Evolutionary conservation across 768 basidiomycete genomes (phyloP).

Genomic region (Lentinula lateritia): DNA sequence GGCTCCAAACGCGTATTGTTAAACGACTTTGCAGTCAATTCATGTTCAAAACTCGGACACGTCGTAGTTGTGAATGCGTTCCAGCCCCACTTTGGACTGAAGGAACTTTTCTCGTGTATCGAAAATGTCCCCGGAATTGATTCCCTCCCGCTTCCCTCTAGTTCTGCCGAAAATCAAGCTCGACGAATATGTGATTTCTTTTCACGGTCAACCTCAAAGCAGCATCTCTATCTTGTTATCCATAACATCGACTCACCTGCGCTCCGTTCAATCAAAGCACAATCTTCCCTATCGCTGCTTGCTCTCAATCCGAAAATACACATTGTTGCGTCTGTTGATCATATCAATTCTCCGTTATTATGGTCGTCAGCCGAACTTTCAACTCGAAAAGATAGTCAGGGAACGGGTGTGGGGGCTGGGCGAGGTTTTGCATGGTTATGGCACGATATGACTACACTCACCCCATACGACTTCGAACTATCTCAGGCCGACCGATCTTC

Average conservation of each 20-base stretch:
- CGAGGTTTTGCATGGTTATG: slow-evolving; percentile 74
- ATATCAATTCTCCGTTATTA: slow-evolving; percentile 77
- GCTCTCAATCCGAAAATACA: slow-evolving; percentile 74
- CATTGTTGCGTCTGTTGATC: slow-evolving; percentile 81
- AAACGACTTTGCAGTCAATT: slow-evolving; percentile 63
- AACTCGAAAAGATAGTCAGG: slow-evolving; percentile 39
- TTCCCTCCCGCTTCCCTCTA: slow-evolving; percentile 26
- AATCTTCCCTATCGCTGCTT: slow-evolving; percentile 65
- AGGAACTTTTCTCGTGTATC: slow-evolving; percentile 62
- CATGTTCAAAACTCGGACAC: slow-evolving; percentile 56
- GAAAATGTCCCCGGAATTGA: slow-evolving; percentile 42
- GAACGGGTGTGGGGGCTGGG: slow-evolving; percentile 4
- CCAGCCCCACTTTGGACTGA: slow-evolving; percentile 60
- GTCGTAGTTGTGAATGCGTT: slow-evolving; percentile 78
- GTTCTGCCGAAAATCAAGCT: slow-evolving; percentile 55
- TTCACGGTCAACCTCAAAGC: slow-evolving; percentile 26
- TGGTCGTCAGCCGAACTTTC: slow-evolving; percentile 69
- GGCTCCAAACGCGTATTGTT: slow-evolving; percentile 81
- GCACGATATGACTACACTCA: slow-evolving; percentile 88
- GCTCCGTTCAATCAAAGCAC: slow-evolving; percentile 58
- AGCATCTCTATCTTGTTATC: slow-evolving; percentile 69
- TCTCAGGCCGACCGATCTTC: slow-evolving; percentile 60
- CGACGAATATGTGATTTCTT: slow-evolving; percentile 65
- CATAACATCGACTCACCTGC: slow-evolving; percentile 85
- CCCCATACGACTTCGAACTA: slow-evolving; percentile 76